Evolutionary conservation across 1,284 basidiomycete genomes (phyloP).

Genomic region (Austropuccinia psidii): DNA sequence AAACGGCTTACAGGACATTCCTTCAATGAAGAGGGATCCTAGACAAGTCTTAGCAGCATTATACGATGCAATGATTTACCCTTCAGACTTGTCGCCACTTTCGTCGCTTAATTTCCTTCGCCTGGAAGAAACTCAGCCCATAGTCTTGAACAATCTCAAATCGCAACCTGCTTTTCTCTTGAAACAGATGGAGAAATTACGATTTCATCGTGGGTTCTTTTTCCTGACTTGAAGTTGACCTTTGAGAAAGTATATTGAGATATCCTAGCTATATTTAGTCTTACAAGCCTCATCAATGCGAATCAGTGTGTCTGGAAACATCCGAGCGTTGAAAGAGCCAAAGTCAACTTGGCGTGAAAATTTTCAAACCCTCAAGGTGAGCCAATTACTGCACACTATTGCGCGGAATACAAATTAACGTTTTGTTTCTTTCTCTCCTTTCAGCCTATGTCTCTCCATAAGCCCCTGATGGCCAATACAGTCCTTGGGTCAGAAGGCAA

Average conservation of each 20-base stretch:
- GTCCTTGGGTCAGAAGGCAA: conserved; percentile 69
- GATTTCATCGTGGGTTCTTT: conserved; percentile 57
- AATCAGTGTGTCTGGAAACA: conserved; percentile 78
- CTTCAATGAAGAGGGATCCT: conserved; percentile 85
- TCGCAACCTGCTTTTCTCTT: conserved; percentile 66
- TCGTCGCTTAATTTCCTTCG: conserved; percentile 64
- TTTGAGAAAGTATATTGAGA: no score
- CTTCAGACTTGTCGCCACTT: conserved; percentile 60
- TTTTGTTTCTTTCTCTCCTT: background rate
- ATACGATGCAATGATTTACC: conserved; percentile 60
- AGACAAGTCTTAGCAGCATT: conserved; percentile 68
- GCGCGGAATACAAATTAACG: no score
- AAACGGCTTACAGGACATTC: conserved; percentile 85
- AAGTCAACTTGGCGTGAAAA: conserved; percentile 65
- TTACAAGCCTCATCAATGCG: conserved; percentile 70
- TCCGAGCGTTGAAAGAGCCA: conserved; percentile 65
- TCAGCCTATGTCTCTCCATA: conserved; percentile 57
- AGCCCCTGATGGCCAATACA: conserved; percentile 61
- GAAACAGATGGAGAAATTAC: conserved; percentile 64
- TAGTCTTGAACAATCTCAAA: conserved; percentile 64
- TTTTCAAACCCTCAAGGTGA: conserved; percentile 60
- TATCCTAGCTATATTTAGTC: no score
- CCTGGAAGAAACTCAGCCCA: conserved; percentile 71
- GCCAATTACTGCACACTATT: no score
- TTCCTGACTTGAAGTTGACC: no score